Base-by-base conservation (phyloP, 2,329 filamentous ascomycete genomes). In the Parafenestella ontariensis region DNA sequence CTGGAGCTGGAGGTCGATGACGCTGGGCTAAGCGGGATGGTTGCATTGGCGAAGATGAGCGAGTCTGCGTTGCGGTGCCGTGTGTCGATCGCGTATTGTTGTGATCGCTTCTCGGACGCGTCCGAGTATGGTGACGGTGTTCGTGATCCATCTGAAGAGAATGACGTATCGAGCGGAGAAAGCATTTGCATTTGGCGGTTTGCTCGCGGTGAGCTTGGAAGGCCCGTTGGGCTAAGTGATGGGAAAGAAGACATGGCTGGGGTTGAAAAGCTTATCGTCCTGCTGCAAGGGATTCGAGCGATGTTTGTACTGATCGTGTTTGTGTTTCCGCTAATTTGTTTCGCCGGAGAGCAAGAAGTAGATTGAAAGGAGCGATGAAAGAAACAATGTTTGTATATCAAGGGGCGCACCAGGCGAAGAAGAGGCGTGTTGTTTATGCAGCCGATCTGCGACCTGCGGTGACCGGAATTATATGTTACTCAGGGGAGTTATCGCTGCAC, bases 11-110 rank as follows among this genome's bases (percentile, higher is more conserved):
- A 59, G 2, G 60, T 54, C 0, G 70, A 64, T 0, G 62, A 60
- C 2, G 54, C 39, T 0, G 72, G 72, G 54, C 68, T 72, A 15
- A 74, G 65, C 1, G 72, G 72, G 40, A 75, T 72, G 1, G 68
- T 73, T 1, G 72, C 72, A 37, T 73, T 70, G 52, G 60, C 63
- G 63, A 75, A 75, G 52, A 75, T 73, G 20, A 69, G 49, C 0
- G 68, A 69, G 44, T 66, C 61, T 46, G 39, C 56, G 34, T 59
- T 58, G 42, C 62, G 64, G 13, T 49, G 41, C 6, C 64, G 58
- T 20, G 48, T 57, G 37, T 64, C 56, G 40, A 61, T 42, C 47
- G 60, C 56, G 13, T 39, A 46, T 34, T 62, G 57, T 37, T 54
- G 49, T 29, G 58, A 49, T 8, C 43, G 41, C 50, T 65, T 68